Evolutionary conservation across 148 eudicot species (phyloP).

Genomic region (Rhododendron vialii): DNA sequence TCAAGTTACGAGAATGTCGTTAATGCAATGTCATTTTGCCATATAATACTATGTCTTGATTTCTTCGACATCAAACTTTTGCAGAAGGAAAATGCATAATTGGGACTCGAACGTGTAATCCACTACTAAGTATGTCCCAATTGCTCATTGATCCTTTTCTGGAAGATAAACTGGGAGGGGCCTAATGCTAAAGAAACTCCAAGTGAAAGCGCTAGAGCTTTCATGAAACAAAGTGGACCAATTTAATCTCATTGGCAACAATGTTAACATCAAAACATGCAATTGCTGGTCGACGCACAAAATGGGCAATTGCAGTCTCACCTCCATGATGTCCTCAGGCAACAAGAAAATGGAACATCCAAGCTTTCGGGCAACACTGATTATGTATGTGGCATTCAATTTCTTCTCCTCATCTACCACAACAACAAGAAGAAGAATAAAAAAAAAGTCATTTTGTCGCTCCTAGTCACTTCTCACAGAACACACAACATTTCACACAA

Average conservation of each 20-base stretch:
- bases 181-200: background rate
- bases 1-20: conserved; percentile 1
- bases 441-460: background rate
- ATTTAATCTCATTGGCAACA: background rate
- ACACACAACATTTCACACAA: background rate
- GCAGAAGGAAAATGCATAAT: background rate
- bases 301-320: conserved; percentile 17
- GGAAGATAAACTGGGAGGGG: background rate
- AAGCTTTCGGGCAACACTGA: conserved; percentile 95
- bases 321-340: conserved; percentile 99
- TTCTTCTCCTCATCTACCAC: conserved; percentile 82
- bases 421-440: background rate
- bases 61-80: background rate
- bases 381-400: conserved; percentile 90
- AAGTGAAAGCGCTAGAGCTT: background rate
- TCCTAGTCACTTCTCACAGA: background rate
- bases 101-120: background rate
- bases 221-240: too few relatives aligned
- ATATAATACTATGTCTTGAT: background rate
- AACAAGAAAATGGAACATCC: conserved; percentile 91
- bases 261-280: background rate
- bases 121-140: background rate
- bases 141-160: background rate
- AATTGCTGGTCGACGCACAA: background rate
- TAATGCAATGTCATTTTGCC: background rate